These are phyloP conservation scores for Globisporangium okanoganense DNA, from an alignment of 352 stramenopile species.

Conservation along the genomic window DNA sequence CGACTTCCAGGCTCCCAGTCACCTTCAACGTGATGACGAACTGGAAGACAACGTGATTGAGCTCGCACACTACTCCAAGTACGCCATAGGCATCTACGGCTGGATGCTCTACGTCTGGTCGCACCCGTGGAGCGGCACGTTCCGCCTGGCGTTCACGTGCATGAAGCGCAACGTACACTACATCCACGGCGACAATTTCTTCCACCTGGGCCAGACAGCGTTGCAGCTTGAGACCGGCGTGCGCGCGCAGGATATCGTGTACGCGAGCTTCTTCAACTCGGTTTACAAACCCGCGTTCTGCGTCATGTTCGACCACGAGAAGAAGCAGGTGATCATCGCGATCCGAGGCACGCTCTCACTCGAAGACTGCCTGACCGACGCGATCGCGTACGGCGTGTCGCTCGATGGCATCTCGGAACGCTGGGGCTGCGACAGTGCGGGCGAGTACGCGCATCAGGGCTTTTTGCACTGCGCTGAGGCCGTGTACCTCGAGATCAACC, in stretches of 20 bases:
- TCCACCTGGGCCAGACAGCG: conserved; percentile 74
- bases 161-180: conserved; percentile 52
- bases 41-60: conserved; percentile 51
- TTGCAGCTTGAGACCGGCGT: conserved; percentile 76
- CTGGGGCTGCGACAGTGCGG: conserved; percentile 61
- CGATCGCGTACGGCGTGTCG: conserved; percentile 78
- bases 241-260: conserved; percentile 68
- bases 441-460: conserved; percentile 79
- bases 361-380: conserved; percentile 85
- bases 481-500: conserved; percentile 70
- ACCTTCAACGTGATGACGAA: conserved; percentile 40
- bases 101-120: conserved; percentile 91
- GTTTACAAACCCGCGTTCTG: conserved; percentile 82
- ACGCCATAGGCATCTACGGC: conserved; percentile 82
- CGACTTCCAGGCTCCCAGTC: conserved; percentile 15
- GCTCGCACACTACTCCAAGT: conserved; percentile 83
- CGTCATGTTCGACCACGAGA: conserved; percentile 71
- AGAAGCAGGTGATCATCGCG: conserved; percentile 70
- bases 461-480: conserved; percentile 77
- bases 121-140: conserved; percentile 80
- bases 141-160: conserved; percentile 72
- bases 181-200: conserved; percentile 86
- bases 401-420: conserved; percentile 63
- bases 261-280: conserved; percentile 74
- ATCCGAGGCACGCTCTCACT: conserved; percentile 84